Base-by-base conservation (phyloP, 805 yeast species). In the Lipomyces lipofer region DNA sequence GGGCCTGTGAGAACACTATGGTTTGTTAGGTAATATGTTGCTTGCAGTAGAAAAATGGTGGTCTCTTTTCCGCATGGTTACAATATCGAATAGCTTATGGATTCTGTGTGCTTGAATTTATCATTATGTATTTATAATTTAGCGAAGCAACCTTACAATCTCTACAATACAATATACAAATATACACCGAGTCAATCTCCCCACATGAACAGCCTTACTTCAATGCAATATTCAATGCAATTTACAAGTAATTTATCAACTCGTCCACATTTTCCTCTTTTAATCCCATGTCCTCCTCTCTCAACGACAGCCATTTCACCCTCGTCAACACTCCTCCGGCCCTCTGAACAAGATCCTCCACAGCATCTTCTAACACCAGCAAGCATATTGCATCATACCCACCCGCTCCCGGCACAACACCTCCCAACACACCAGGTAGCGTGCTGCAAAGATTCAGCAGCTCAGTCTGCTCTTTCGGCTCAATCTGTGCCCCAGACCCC, bases 331-430 rank as follows among this genome's bases (percentile, higher is more conserved):
- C 43, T 2, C 42, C 42, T 3, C 25, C 43, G 7, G 30, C 33
- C 10, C 42, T 35, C 10, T 24, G 10, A 3, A n/a, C 38, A 15
- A 55, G 43, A 6, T 13, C 21, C 10, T 46, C 58, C 19, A 53
- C 58, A 7, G 54, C 38, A 5, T 39, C 49, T 19, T 60, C 60
- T 1, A 79, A 75, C 2, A 85, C 84, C 25, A 94, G 69, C 25
- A 92, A 65, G 52, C 95, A 80, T 17, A 94, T 80, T 0, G 99
- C 99, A 73, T 94, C 99, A 67, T 83, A 86, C 0, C 99, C 99
- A 25, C 99, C 99, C 0, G 99, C 99, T 1, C 99, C 99, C 0
- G 99, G 99, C 2, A 94, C 96, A 30, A 94, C 91, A n/a, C 96
- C 97, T 0, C 96, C 95, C 17, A 92, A 63, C 28, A 89, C 94